Conservation (phyloP, 805 yeast genomes). For the Starmerella floricola region DNA sequence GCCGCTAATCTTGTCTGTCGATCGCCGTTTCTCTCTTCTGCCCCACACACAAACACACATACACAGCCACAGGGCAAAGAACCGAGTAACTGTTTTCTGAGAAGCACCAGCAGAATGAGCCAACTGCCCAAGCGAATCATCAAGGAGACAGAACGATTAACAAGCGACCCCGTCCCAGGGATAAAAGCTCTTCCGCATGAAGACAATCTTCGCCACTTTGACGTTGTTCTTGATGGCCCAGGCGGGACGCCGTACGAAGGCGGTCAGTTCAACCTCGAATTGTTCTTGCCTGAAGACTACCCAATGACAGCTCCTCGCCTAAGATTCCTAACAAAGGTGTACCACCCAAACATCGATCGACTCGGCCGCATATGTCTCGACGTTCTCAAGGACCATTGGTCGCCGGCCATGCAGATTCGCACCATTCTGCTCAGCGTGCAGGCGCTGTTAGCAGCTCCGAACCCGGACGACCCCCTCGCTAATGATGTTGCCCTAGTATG, state of each 20-base stretch:
- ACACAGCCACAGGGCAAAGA: too few species aligned
- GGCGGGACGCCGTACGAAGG: slow-evolving; percentile 78
- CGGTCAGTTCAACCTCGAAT: slow-evolving; percentile 65
- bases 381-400: slow-evolving; percentile 91
- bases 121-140: slow-evolving; percentile 71
- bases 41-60: too few species aligned
- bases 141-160: slow-evolving; percentile 88
- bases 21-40: too few species aligned
- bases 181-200: slow-evolving; percentile 88
- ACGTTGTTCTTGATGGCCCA: slow-evolving; percentile 88
- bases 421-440: slow-evolving; percentile 84
- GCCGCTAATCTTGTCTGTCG: too few species aligned
- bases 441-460: slow-evolving; percentile 88
- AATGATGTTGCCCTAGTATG: slow-evolving; percentile 96
- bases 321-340: slow-evolving; percentile 81
- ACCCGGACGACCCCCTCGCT: slow-evolving; percentile 96
- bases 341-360: slow-evolving; percentile 93
- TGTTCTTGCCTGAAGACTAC: slow-evolving; percentile 89
- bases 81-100: background rate
- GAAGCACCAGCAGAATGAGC: background rate
- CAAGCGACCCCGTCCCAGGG: slow-evolving; percentile 93
- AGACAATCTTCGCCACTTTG: slow-evolving; percentile 83
- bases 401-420: slow-evolving; percentile 92
- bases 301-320: slow-evolving; percentile 98
- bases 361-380: slow-evolving; percentile 92